phyloP scores from a whole-genome alignment of 1,139 yeast species.

The Yamadazyma triangularis region DNA sequence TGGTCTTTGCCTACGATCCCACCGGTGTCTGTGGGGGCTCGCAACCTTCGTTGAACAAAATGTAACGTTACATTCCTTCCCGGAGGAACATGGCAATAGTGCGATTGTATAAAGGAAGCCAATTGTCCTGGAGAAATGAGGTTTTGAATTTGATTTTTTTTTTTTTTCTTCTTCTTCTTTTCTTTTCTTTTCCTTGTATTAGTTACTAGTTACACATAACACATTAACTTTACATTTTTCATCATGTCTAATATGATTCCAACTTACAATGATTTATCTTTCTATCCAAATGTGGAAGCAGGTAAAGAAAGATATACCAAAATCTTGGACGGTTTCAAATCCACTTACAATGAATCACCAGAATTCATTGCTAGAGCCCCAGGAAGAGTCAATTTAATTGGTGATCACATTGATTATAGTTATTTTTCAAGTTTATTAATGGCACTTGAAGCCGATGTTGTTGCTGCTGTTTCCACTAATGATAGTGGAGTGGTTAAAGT shows the following conservation, averaged over 20 bases:
- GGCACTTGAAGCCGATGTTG: conserved; percentile 66
- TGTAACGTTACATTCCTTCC: conserved; percentile 6
- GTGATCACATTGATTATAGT: conserved; percentile 73
- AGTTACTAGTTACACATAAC: no score
- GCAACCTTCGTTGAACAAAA: conserved; percentile 2
- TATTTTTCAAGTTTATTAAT: conserved; percentile 69
- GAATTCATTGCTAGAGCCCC: conserved; percentile 59
- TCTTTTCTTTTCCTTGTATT: no score
- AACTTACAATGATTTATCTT: conserved; percentile 28
- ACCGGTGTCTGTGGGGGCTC: no score
- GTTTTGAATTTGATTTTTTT: no score
- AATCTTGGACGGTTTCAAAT: conserved; percentile 17
- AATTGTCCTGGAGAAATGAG: no score
- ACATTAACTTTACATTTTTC: no score
- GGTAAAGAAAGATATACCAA: conserved; percentile 23
- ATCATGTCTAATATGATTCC: conserved; percentile 21
- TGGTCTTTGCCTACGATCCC: no score
- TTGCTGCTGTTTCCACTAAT: conserved; percentile 46
- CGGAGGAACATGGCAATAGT: conserved; percentile 1
- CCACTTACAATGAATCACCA: conserved; percentile 23
- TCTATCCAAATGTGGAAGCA: conserved; percentile 26
- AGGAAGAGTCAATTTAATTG: conserved; percentile 71
- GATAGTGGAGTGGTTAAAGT: conserved; percentile 30
- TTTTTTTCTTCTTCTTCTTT: no score
- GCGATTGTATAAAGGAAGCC: no score